Evolutionary conservation across 192 early-diverging fungal species (phyloP), one percentile per base, ranked within the genome.

Genomic region (Coemansia sp.): DNA sequence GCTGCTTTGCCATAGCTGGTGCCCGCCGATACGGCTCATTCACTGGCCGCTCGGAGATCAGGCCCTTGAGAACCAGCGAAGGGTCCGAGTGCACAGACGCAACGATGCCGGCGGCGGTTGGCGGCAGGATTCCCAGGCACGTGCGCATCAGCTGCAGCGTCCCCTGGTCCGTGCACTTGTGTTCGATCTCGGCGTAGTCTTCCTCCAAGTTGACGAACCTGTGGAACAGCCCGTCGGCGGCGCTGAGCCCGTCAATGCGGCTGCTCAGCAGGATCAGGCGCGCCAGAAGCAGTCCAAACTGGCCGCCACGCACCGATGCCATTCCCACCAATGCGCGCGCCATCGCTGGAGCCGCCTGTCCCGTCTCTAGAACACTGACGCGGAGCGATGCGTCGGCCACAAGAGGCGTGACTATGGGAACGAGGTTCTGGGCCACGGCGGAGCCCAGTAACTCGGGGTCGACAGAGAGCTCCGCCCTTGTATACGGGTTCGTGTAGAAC

Each of bases 141-240:
- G 67, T 71, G 62, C 84, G 87, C 56, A 89, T 87, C 79, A 91
- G 85, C 48, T 82, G 61, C 8, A 93, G 75, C 29, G 86, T 83
- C 10, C 79, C 63, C 5, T 82, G 34, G 33, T 85, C 81, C 5
- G 25, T 65, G 62, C 84, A 85, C 0, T 42, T 66, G 2, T 67
- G 50, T 0, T 79, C 46, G 17, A 95, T 84, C 4, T 77, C 65
- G 9, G 66, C 71, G 62, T 87, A 91, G 70, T 95, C 93, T 58
- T 92, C 89, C 66, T 88, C 83, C 11, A 95, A 82, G 61, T 95
- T 96, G 35, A 95, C 81, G 42, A 96, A 87, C 59, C 90, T 83
- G 35, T 89, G 88, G 25, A 88, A 84, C 20, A 74, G 78, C 15
- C 63, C 70, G n/a, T 62, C 85, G 77, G 14, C 70, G 4, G 84